Evolutionary conservation across 2,329 filamentous ascomycete species (phyloP), one percentile per base, ranked within the genome.

Genomic region (Colletotrichum falcatum): DNA sequence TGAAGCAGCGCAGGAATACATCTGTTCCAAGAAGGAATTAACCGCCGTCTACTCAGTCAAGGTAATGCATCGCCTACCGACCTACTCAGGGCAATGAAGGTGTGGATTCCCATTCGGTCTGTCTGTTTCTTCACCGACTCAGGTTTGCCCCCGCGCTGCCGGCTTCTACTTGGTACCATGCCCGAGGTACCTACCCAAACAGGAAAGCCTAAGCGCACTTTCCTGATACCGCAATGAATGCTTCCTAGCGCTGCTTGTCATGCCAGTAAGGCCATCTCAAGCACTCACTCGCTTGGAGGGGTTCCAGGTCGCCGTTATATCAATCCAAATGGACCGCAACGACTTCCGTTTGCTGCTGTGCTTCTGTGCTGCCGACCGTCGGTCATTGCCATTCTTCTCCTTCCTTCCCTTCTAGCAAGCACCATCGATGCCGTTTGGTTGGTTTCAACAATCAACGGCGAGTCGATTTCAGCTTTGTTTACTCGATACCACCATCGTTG

Each of bases 151-250:
- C 37, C 35, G 11, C 2, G n/a, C n/a, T n/a, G n/a, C n/a, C n/a
- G n/a, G n/a, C n/a, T n/a, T n/a, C n/a, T n/a, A n/a, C n/a, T n/a
- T n/a, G n/a, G n/a, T n/a, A 37, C 11, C 35, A 37, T 2, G 35
- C 2, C 35, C 8, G 12, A 14, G 1, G 14, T 39, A 42, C 5
- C 63, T n/a, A n/a, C n/a, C 46, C 28, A 37, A 62, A 62, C 18
- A 6, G 56, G 67, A 62, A 70, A 62, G 28, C 33, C 30, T 67
- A 70, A 70, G 67, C 67, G 67, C 67, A 39, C 62, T 48, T 70
- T 62, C 70, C 63, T 8, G 12, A 72, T 63, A 39, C 61, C 49
- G 70, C 56, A 66, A 28, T 62, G 11, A 9, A n/a, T 1, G 44
- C 66, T 62, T 72, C 56, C 61, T 55, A 54, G 3, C 14, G 33